A percentile compares a stretch with the other conserved stretches of the same genome.
phyloP scores from a whole-genome alignment of 1,139 yeast species.

The Saccharomyces hybrid region DNA sequence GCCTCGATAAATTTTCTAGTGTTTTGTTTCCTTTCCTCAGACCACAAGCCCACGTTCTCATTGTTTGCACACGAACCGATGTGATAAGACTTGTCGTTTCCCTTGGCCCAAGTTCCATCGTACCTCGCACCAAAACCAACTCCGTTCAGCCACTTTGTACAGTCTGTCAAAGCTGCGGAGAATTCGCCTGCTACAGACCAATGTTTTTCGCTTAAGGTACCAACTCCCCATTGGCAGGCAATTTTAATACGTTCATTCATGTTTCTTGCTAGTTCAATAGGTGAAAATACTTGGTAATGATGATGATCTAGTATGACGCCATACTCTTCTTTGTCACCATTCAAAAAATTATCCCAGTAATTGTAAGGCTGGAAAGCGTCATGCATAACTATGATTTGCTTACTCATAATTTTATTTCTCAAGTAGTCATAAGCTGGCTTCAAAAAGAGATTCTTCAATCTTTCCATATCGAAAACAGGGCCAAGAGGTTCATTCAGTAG shows the following conservation, averaged over 20 bases:
- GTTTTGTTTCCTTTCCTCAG: slow-evolving; percentile 45
- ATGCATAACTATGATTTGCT: slow-evolving; percentile 34
- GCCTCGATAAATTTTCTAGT: slow-evolving; percentile 77
- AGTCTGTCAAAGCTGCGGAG: slow-evolving; percentile 91
- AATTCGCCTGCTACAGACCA: slow-evolving; percentile 88
- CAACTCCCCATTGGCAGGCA: slow-evolving; percentile 59
- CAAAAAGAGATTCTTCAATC: slow-evolving; percentile 49
- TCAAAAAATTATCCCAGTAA: slow-evolving; percentile 56
- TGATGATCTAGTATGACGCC: slow-evolving; percentile 83
- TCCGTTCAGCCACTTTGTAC: slow-evolving; percentile 88
- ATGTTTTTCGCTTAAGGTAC: slow-evolving; percentile 47
- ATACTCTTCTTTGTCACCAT: slow-evolving; percentile 39
- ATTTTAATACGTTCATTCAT: slow-evolving; percentile 55
- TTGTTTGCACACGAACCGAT: slow-evolving; percentile 61
- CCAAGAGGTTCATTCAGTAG: slow-evolving; percentile 91
- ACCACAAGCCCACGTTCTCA: slow-evolving; percentile 54
- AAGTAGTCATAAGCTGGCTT: slow-evolving; percentile 32
- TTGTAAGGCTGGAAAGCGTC: slow-evolving; percentile 53
- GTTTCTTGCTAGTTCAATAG: slow-evolving; percentile 47
- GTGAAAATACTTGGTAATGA: slow-evolving; percentile 79
- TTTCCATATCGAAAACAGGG: slow-evolving; percentile 50
- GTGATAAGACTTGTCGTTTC: slow-evolving; percentile 38
- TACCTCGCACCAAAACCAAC: slow-evolving; percentile 83
- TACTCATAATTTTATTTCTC: slow-evolving; percentile 28
- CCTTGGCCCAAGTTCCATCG: slow-evolving; percentile 51